Conservation (phyloP, 108 stramenopile species). For the Skeletonema tropicum region DNA sequence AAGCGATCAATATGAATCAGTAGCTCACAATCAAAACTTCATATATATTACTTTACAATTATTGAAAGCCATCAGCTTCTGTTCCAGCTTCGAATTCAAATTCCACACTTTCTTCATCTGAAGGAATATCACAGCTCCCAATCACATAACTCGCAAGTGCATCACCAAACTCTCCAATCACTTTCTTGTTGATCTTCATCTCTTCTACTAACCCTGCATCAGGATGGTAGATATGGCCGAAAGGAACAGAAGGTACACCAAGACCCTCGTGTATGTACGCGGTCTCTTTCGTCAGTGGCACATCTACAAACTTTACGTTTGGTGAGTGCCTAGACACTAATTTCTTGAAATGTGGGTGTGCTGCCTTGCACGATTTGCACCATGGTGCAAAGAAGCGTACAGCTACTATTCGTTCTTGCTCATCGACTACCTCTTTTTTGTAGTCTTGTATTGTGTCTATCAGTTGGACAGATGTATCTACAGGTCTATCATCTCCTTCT, state of each 20-base stretch:
- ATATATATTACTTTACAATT: background rate
- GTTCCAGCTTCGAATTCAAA: background rate
- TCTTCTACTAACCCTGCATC: constrained; percentile 68
- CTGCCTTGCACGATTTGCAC: constrained; percentile 76
- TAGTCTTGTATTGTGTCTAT: constrained; percentile 59
- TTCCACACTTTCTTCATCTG: constrained; percentile 18
- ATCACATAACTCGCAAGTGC: constrained; percentile 55
- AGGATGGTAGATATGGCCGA: constrained; percentile 79
- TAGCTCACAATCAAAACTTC: background rate
- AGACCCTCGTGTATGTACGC: constrained; percentile 73
- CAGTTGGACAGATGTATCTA: constrained; percentile 26
- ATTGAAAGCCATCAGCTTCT: background rate
- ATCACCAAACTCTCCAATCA: constrained; percentile 55
- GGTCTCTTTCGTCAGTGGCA: constrained; percentile 68
- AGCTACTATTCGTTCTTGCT: constrained; percentile 43
- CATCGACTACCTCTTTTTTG: constrained; percentile 63
- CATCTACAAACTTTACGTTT: constrained; percentile 77
- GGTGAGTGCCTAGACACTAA: constrained; percentile 49
- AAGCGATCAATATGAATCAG: no score
- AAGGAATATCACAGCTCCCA: constrained; percentile 50
- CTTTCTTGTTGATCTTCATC: constrained; percentile 57
- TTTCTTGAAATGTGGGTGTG: constrained; percentile 51
- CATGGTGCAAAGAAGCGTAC: constrained; percentile 73
- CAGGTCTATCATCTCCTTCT: background rate
- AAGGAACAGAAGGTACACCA: constrained; percentile 71